Base-by-base conservation (phyloP, 2,329 filamentous ascomycete genomes). In the Fusarium napiforme region DNA sequence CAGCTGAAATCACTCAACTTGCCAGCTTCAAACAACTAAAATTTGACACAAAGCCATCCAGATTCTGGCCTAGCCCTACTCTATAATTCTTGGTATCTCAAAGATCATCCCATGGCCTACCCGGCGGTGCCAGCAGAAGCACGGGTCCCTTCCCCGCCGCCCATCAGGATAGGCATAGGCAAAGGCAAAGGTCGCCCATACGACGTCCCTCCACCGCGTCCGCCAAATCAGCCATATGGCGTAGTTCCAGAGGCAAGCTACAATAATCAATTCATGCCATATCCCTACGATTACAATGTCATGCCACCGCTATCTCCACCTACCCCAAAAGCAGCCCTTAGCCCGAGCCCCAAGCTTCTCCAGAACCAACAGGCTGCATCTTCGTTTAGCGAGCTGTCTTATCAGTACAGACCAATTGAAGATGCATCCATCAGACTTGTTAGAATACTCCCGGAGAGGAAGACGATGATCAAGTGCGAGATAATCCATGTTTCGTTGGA, bases 401-500 rank as follows among this genome's bases (percentile, higher is more conserved):
- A 64, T 23, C 52, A 64, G 21, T 72, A 72, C 49, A 43, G 57
- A 3, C 68, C 69, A 3, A 46, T 72, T 6, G 64, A 72, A 11
- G 49, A 62, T 4, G 52, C 28, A 9, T 72, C 40, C 14, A 72
- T 72, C n/a, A 72, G 69, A 47, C 11, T 72, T 34, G 37, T 72
- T 21, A 64, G 63, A 9, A 57, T 72, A 7, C 19, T 49, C 0
- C 69, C 69, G 0, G 58, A 71, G 26, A 53, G 56, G 23, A 60
- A 47, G 18, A 59, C 69, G 1, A 60, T 59, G 47, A 57, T 72
- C 18, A 67, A 64, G 7, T 72, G 69, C 4, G 69, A 72, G 4
- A 56, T 72, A 2, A 60, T 69, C 2, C 69, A 72, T 19, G 53
- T 49, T 15, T 49, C 58, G 1, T 8, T 72, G 12, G 39, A 61